Evolutionary conservation across 2,329 filamentous ascomycete species (phyloP).

Genomic region (Ophiostoma sp.): DNA sequence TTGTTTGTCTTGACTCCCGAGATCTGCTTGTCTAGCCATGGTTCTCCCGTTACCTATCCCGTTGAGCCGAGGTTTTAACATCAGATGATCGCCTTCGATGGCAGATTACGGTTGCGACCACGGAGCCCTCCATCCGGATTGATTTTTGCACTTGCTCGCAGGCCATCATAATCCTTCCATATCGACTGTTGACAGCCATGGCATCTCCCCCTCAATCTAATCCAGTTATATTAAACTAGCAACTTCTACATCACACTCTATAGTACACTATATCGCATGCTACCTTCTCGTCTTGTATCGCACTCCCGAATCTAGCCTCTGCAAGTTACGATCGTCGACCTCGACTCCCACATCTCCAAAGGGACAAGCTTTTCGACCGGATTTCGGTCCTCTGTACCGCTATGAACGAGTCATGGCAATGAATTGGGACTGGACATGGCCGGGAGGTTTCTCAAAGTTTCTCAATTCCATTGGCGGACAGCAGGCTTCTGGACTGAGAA

Average conservation of each 20-base stretch:
- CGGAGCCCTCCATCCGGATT: constrained; percentile 9
- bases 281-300: background rate
- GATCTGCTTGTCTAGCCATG: background rate
- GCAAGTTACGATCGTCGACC: background rate
- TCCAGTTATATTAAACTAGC: background rate
- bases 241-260: background rate
- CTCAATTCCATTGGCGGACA: background rate
- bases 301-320: background rate
- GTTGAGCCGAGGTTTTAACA: background rate
- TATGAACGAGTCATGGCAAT: background rate
- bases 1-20: background rate
- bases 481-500: background rate
- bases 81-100: background rate
- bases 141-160: background rate
- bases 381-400: background rate
- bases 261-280: background rate
- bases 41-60: background rate
- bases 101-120: background rate
- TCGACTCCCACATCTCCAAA: background rate
- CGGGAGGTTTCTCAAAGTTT: background rate
- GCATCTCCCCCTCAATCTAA: background rate
- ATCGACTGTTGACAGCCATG: background rate
- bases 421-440: background rate
- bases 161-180: background rate
- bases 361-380: background rate